These are phyloP conservation scores for Trichoderma aggressivum DNA, from an alignment of 2,329 filamentous ascomycete genomes.

Conservation along the genomic window DNA sequence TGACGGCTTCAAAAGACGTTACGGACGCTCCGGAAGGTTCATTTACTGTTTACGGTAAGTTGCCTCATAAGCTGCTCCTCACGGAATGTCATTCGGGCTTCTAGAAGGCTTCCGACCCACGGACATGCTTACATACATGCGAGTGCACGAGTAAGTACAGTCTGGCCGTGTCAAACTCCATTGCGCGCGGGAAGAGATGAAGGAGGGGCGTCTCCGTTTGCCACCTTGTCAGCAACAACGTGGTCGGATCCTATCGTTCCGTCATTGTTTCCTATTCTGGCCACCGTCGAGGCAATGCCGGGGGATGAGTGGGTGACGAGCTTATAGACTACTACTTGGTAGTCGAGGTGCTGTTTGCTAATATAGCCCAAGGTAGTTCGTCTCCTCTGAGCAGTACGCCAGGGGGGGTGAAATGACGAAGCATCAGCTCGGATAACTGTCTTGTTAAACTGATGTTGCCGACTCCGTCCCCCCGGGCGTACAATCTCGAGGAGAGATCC, in stretches of 20 bases:
- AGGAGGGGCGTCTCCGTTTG: neutral
- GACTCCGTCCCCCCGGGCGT: neutral
- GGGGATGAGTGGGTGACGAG: neutral
- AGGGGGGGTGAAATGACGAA: neutral
- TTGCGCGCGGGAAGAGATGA: neutral
- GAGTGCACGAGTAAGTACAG: neutral
- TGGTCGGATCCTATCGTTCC: neutral
- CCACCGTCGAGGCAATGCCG: neutral
- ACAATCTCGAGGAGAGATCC: neutral
- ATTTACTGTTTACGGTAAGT: slow-evolving; percentile 5
- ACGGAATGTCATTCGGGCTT: neutral
- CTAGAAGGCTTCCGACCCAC: slow-evolving; percentile 12
- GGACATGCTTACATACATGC: slow-evolving; percentile 5
- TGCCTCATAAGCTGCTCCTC: neutral
- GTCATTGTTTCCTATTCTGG: neutral
- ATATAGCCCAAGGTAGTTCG: neutral
- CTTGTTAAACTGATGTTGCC: neutral
- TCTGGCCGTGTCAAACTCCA: neutral
- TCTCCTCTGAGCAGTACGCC: neutral
- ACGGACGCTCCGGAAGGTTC: neutral
- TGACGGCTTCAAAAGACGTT: neutral
- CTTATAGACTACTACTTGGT: neutral
- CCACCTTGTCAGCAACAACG: slow-evolving; percentile 6
- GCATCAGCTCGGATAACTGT: neutral
- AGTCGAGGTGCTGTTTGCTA: neutral